Conservation (phyloP, 2,329 filamentous ascomycete genomes). For the Pyricularia sp. region DNA sequence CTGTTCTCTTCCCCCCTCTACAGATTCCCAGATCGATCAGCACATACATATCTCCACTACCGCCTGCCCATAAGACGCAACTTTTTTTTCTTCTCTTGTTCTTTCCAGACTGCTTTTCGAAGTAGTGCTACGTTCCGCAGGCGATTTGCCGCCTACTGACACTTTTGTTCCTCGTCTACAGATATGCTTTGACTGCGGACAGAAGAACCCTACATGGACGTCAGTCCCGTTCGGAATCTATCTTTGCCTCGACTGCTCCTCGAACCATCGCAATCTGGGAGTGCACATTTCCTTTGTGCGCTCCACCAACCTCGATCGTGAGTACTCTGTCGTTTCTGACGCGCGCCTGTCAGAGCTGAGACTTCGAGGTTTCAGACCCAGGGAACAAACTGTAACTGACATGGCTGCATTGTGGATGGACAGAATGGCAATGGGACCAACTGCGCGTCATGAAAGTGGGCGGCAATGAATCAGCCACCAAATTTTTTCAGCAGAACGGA, state of each 20-base stretch:
- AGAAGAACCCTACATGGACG: slow-evolving; percentile 98
- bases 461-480: slow-evolving; percentile 94
- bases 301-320: slow-evolving; percentile 97
- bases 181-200: slow-evolving; percentile 97
- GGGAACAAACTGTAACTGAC: slow-evolving; percentile 13
- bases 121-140: neutral
- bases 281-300: slow-evolving; percentile 99
- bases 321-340: slow-evolving; percentile 23
- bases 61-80: neutral
- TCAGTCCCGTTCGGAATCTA: slow-evolving; percentile 95
- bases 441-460: slow-evolving; percentile 96
- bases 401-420: slow-evolving; percentile 4
- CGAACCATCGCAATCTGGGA: slow-evolving; percentile 93
- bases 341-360: no score
- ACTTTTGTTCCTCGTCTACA: slow-evolving; percentile 24
- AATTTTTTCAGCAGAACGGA: slow-evolving; percentile 96
- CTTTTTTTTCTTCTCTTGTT: neutral
- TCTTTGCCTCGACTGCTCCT: slow-evolving; percentile 93
- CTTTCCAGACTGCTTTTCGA: neutral
- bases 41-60: neutral
- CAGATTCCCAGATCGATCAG: neutral
- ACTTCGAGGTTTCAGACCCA: neutral
- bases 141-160: slow-evolving; percentile 11
- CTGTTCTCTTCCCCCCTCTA: neutral
- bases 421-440: slow-evolving; percentile 99